Evolutionary conservation across 2,329 filamentous ascomycete genomes (phyloP), one percentile per base, ranked within the genome.

Genomic region (Colletotrichum sp.): DNA sequence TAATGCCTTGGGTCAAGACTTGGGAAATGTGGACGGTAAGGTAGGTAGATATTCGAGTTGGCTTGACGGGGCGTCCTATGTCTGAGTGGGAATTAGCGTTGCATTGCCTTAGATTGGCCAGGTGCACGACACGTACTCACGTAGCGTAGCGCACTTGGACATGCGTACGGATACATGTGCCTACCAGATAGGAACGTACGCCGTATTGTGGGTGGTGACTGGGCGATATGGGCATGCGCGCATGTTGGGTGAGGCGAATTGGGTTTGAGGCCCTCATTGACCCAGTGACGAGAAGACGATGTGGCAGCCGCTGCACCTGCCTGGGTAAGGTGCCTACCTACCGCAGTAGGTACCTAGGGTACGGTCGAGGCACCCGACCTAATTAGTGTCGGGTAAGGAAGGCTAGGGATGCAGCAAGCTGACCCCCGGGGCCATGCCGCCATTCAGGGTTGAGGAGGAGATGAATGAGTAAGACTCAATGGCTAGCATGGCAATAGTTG

Each of bases 261-360:
- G 34, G 26, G 56, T 65, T 12, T 58, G 58, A 58, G 43, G 68
- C 52, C 36, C 30, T 55, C 15, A 30, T 38, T 18, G 30, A 66
- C 43, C 72, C 72, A 66, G 68, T 75, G 72, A 72, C 61, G 34
- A 71, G 61, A 26, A 30, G 9, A 21, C 36, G 8, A 28, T 71
- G 68, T 36, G 52, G 43, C 13, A 6, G 34, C 18, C 21, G 48
- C n/a, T 71, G 68, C 72, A 66, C n/a, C 28, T 52, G 43, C 18
- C 38, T 48, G 43, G 43, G 43, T 52, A 21, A 52, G 43, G 43
- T 18, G 43, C 43, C 43, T 52, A 38, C 36, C 36, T 38, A 38
- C 36, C 15, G 36, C 36, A 38, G 16, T 9, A 48, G 9, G 38
- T 48, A 48, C 38, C 9, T 48, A 52, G 18, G 43, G 43, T 52